Evolutionary conservation across 805 yeast species (phyloP), one percentile per base, ranked within the genome.

Genomic region (Wickerhamiella shivajii): DNA sequence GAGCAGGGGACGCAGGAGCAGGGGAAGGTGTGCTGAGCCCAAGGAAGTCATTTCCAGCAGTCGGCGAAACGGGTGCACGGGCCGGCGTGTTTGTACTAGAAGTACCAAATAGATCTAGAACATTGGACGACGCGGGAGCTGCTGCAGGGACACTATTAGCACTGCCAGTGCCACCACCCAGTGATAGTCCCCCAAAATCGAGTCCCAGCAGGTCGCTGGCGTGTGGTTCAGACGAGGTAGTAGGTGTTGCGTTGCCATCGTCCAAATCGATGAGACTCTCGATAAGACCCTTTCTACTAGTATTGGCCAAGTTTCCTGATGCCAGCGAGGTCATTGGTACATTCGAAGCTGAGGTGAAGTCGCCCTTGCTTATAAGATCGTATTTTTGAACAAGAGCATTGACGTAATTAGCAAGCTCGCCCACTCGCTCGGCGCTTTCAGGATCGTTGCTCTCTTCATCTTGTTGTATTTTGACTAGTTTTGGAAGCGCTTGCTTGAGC

Each of bases 401-500:
- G 41, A 85, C 75, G 35, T 67, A 67, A 51, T 81, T 94, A 53
- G 81, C 80, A 37, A 90, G 62, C 22, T 61, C 63, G 33, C 80
- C 61, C 34, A 90, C 58, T 39, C 71, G 74, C 32, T 62, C 64
- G 22, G 81, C 78, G 7, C 77, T 67, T 20, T 61, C 67, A 27
- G 61, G 72, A 48, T 74, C 79, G 6, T 36, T 27, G 7, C 29
- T 42, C 20, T 71, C 75, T 27, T 68, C 66, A 16, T 72, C 74
- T 47, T 71, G 77, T 40, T 81, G 71, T 45, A 90, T 77, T 45
- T 75, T 77, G 52, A 78, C 78, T 44, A 90, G 69, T 46, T 78
- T 83, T 25, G 96, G 94, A 50, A 76, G 84, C 19, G 95, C 73
- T 29, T 74, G 73, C 53, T 79, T 85, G 45, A 90, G 63, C 2